Base-by-base conservation (phyloP, 331 rosid species). In the Saraca asoca region DNA sequence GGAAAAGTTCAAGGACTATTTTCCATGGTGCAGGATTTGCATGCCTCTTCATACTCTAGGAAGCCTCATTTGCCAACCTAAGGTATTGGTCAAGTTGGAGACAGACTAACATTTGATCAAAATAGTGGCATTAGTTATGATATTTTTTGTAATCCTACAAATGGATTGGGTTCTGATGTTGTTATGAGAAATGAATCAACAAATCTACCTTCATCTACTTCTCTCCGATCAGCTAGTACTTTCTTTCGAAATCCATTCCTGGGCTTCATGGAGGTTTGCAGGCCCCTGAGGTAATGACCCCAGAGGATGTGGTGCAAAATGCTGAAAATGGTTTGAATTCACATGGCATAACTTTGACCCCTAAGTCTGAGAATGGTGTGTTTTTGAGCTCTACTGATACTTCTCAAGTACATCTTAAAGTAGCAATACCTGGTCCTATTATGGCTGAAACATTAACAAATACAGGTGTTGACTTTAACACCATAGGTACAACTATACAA, bases 1-100 rank as follows among this genome's bases (percentile, higher is more conserved):
- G 99, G 95, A 53, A 94, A 94, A 82, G 73, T 88, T 63, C 99
- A 94, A 79, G 99, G 99, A 55, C 97, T 97, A 41, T 94, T 94
- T 85, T 94, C 97, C 24, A 86, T 88, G 65, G 78, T 79, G 73
- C 85, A 80, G 19, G 79, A 83, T 75, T 65, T 74, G 34, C 81
- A 66, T 57, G 58, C 84, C 9, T 63, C 95, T 61, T 62, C 78
- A 9, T 75, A 55, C 62, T 51, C 88, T 29, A 79, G 79, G 50
- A 90, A 78, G 64, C 85, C 86, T 62, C 87, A 78, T 65, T 48
- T 70, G 33, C 39, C 78, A 10, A 59, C 66, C 20, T 92, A 75
- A 63, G 83, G 72, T 68, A 38, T 70, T 38, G 81, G 76, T 71
- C 88, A 70, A 70, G 59, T 19, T 51, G 83, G 83, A 48, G 83